Conservation (phyloP, 805 yeast genomes). For the Barnettozyma californica region DNA sequence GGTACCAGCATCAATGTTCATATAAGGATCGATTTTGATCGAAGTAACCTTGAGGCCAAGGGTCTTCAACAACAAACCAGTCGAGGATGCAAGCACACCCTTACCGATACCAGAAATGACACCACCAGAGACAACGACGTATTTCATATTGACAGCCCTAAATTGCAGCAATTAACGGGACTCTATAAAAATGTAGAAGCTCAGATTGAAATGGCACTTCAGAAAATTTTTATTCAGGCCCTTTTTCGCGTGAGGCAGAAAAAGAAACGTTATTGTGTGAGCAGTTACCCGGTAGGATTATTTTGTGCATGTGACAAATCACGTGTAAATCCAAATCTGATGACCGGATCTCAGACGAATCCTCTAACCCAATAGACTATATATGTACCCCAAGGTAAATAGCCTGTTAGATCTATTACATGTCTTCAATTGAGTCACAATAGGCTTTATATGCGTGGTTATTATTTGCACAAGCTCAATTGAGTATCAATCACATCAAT, state of each 20-base stretch:
- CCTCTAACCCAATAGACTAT: background rate
- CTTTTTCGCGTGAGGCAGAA: background rate
- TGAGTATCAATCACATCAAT: background rate
- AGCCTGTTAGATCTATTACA: no score
- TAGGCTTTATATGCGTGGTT: background rate
- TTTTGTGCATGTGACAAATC: background rate
- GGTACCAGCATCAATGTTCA: conserved; percentile 99
- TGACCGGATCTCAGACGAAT: no score
- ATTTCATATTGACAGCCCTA: conserved; percentile 59
- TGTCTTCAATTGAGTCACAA: no score
- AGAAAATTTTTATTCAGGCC: background rate
- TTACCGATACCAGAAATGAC: conserved; percentile 99
- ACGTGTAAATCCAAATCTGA: background rate
- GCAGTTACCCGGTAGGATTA: background rate
- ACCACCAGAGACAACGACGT: conserved; percentile 99
- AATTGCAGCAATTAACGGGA: conserved; percentile 2
- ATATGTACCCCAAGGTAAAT: background rate
- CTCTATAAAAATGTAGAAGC: background rate
- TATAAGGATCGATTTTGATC: conserved; percentile 96
- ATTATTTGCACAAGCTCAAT: no score
- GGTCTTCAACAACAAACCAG: conserved; percentile 91
- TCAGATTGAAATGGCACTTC: background rate
- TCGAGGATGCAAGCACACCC: conserved; percentile 96
- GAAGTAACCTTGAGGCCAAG: conserved; percentile 93
- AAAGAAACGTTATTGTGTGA: background rate